Evolutionary conservation across 2,329 filamentous ascomycete genomes (phyloP).

Genomic region (Ophiostoma novo-ulmi): DNA sequence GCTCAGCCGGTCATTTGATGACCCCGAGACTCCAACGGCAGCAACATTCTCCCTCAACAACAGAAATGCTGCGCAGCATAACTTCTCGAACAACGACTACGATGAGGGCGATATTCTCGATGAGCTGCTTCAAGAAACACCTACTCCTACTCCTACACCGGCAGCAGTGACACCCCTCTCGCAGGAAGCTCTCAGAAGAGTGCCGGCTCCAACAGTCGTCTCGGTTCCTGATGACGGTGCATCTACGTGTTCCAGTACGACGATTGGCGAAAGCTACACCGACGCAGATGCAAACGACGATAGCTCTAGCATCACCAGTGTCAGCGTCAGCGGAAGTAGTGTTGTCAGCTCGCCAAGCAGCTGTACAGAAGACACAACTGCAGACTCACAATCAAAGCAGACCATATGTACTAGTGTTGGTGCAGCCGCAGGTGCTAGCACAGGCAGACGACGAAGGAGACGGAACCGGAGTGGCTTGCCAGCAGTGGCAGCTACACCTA

Average conservation of each 20-base stretch:
- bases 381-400: neutral
- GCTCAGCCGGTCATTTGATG: neutral
- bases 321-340: slow-evolving; percentile 7
- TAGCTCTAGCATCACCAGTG: slow-evolving; percentile 12
- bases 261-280: neutral
- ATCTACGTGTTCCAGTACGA: slow-evolving; percentile 17
- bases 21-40: neutral
- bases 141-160: neutral
- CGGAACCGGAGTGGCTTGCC: neutral
- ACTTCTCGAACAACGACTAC: slow-evolving; percentile 15
- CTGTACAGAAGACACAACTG: neutral
- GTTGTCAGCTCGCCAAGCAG: neutral
- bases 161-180: neutral
- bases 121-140: slow-evolving; percentile 18
- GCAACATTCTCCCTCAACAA: neutral
- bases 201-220: slow-evolving; percentile 1
- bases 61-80: neutral
- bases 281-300: slow-evolving; percentile 13
- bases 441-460: neutral
- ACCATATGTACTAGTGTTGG: neutral
- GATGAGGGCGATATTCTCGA: slow-evolving; percentile 24
- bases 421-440: neutral
- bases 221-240: slow-evolving; percentile 12
- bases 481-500: neutral
- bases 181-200: neutral